Base-by-base conservation (phyloP, 75 land plant genomes). In the Pinus tabuliformis region DNA sequence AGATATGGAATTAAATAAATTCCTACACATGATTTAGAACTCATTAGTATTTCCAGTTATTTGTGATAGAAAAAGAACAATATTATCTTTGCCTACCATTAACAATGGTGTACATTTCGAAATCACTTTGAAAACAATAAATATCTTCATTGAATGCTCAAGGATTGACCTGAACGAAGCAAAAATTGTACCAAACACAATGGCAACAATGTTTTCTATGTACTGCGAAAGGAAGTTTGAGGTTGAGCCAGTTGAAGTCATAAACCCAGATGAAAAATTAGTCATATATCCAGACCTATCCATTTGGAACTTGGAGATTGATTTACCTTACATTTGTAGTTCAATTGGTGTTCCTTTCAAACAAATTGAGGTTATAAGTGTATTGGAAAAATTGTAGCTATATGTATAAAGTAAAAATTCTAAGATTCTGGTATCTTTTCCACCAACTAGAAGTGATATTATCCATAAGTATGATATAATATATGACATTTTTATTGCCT, bases 121-220 rank as follows among this genome's bases (percentile, higher is more conserved):
- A 56, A 97, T 97, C 59, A 84, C 87, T 24, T 78, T 97, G 73
- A 83, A 85, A 78, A 97, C 98, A n/a, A 97, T 85, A 82, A 94
- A 94, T 85, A 88, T 97, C 12, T 91, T 97, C 57, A 92, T 94
- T 71, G 99, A 97, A 81, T 97, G 99, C 80, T 94, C 99, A 71
- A 98, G 98, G n/a, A 94, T 95, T 54, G 99, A 97, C 82, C 78
- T 94, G 81, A 92, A 93, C 21, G 92, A 94, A 82, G 98, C 93
- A 30, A 94, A 92, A 26, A 89, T 91, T 85, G 98, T 94, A 45
- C 83, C 92, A 57, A 97, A 94, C 72, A 97, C 99, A 59, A 82
- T 94, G 99, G 98, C 94, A 30, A 90, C 99, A 4, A 87, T 85
- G 84, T 97, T 94, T 77, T 94, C 99, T 65, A 84, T 79, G 42